These are phyloP conservation scores for Neurospora sp. DNA, from an alignment of 495 filamentous ascomycete genomes.

Conservation along the genomic window DNA sequence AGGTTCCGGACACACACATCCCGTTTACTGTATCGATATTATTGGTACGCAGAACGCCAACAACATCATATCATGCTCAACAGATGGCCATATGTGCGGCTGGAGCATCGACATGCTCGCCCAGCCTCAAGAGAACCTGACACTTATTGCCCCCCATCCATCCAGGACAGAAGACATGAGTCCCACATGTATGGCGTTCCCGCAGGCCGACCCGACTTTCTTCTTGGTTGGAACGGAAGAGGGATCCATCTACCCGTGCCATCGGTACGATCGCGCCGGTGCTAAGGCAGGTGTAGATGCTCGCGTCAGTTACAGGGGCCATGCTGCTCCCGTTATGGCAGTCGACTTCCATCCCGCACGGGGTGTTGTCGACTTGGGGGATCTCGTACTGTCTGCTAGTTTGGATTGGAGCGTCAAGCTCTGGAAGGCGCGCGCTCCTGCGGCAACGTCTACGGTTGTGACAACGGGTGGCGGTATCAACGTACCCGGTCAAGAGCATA, in stretches of 20 bases:
- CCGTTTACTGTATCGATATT: conserved; percentile 89
- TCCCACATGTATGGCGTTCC: conserved; percentile 96
- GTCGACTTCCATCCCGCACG: conserved; percentile 89
- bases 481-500: not conserved
- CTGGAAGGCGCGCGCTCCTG: conserved; percentile 82
- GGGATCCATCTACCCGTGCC: conserved; percentile 89
- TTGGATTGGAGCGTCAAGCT: conserved; percentile 96
- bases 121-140: conserved; percentile 85
- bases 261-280: conserved; percentile 91
- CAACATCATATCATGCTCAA: conserved; percentile 92
- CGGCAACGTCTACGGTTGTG: conserved; percentile 44
- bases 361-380: conserved; percentile 88
- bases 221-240: conserved; percentile 97
- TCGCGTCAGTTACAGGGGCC: conserved; percentile 73
- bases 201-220: conserved; percentile 88
- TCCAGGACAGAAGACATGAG: conserved; percentile 88
- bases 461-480: not conserved
- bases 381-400: conserved; percentile 75
- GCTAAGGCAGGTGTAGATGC: conserved; percentile 91
- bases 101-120: conserved; percentile 98
- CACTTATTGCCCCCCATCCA: conserved; percentile 74
- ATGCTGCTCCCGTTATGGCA: conserved; percentile 90
- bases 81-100: conserved; percentile 90
- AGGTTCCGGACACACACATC: conserved; percentile 87
- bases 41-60: conserved; percentile 98